A percentile compares a stretch with the other conserved stretches of the same genome.
Conservation (phyloP, 768 basidiomycete species). For the Lactifluus echinatus region DNA sequence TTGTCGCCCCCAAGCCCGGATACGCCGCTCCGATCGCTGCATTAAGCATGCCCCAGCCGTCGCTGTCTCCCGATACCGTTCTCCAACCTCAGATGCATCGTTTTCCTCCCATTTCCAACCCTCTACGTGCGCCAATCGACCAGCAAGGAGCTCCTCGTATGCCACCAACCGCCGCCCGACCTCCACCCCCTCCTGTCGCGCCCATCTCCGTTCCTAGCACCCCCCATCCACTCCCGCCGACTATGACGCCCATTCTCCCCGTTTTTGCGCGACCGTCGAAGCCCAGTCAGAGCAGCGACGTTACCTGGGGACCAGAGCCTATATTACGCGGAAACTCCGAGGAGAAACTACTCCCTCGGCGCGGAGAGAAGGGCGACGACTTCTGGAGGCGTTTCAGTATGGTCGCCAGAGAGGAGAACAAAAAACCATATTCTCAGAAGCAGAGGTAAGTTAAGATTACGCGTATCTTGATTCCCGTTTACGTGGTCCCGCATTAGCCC, state of each 20-base stretch:
- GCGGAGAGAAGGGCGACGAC: constrained; percentile 71
- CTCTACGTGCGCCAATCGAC: constrained; percentile 17
- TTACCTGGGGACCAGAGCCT: constrained; percentile 30
- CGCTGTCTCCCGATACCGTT: constrained; percentile 26
- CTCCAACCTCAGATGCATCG: constrained; percentile 18
- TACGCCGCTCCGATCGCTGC: constrained; percentile 64
- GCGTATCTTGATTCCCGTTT: no score
- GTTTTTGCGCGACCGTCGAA: constrained; percentile 60
- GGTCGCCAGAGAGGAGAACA: constrained; percentile 60
- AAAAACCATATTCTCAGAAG: constrained; percentile 34
- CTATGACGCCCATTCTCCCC: constrained; percentile 71
- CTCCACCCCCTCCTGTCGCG: constrained; percentile 26
- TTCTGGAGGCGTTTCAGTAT: constrained; percentile 86
- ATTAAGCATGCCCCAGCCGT: constrained; percentile 47
- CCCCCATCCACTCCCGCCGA: constrained; percentile 70
- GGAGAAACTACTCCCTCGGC: constrained; percentile 54
- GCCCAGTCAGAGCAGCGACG: constrained; percentile 30
- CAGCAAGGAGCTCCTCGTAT: constrained; percentile 21
- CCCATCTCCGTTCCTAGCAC: constrained; percentile 36
- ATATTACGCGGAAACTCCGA: constrained; percentile 66
- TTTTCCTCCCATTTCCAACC: constrained; percentile 29
- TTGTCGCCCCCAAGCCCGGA: constrained; percentile 65
- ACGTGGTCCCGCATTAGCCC: constrained; percentile 32
- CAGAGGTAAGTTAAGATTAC: no score
- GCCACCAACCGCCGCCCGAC: constrained; percentile 21